Evolutionary conservation across 139 green algal species (phyloP).

Genomic region (Chlorella sp.): DNA sequence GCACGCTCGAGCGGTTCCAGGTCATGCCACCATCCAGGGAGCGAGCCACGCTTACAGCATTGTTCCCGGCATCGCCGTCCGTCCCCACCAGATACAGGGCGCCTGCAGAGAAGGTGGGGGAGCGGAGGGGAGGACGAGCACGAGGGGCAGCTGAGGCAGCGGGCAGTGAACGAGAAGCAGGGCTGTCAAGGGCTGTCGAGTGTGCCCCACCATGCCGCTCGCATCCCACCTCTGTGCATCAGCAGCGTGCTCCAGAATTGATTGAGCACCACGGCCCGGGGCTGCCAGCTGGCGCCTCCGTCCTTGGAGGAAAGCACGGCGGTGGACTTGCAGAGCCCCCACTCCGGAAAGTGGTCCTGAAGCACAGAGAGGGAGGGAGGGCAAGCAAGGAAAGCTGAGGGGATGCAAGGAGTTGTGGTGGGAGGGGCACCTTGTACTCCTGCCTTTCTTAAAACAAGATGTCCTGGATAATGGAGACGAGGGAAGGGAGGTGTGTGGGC

Average conservation of each 20-base stretch:
- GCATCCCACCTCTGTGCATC: background rate
- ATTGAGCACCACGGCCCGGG: background rate
- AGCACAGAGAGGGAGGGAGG: background rate
- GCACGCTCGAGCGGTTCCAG: conserved; percentile 19
- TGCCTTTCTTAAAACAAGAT: too few species aligned
- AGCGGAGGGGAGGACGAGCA: background rate
- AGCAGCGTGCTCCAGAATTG: conserved; percentile 35
- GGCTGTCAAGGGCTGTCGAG: too few species aligned
- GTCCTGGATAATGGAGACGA: too few species aligned
- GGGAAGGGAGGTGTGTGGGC: too few species aligned
- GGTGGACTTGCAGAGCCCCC: background rate
- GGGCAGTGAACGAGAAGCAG: too few species aligned
- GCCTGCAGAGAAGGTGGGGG: background rate
- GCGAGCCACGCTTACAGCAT: conserved; percentile 2
- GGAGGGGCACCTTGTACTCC: too few species aligned
- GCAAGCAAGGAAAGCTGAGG: too few species aligned
- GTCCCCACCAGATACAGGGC: conserved; percentile 24
- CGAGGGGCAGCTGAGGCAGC: too few species aligned
- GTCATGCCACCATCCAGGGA: conserved; percentile 3
- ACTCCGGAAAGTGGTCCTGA: conserved; percentile 21
- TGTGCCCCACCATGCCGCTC: too few species aligned
- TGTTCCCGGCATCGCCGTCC: background rate
- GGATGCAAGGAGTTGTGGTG: too few species aligned
- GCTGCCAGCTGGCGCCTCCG: conserved; percentile 8
- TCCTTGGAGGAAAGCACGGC: background rate